These are phyloP conservation scores for Calophaca sinica DNA, from an alignment of 306 rosid species.

Conservation along the genomic window DNA sequence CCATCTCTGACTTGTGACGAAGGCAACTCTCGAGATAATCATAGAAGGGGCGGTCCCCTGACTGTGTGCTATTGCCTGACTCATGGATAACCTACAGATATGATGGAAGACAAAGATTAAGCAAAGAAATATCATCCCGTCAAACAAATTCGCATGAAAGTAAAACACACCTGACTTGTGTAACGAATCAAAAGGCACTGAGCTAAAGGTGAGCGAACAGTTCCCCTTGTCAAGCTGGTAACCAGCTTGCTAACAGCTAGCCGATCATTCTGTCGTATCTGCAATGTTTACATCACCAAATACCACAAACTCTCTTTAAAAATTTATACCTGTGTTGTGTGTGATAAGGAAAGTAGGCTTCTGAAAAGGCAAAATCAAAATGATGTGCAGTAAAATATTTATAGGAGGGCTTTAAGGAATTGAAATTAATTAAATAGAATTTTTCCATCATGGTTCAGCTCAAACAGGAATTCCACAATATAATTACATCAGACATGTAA, in stretches of 20 bases:
- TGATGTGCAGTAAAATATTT: neutral
- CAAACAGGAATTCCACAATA: constrained; percentile 37
- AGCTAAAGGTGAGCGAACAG: constrained; percentile 94
- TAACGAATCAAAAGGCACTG: constrained; percentile 96
- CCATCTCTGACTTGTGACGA: constrained; percentile 99
- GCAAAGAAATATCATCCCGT: constrained; percentile 27
- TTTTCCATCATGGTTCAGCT: constrained; percentile 15
- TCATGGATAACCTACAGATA: constrained; percentile 83
- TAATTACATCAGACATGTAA: constrained; percentile 17
- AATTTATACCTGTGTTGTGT: constrained; percentile 16
- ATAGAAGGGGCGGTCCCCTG: constrained; percentile 95
- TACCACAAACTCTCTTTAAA: constrained; percentile 43
- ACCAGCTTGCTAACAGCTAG: constrained; percentile 98
- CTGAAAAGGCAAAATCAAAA: constrained; percentile 28
- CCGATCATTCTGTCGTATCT: constrained; percentile 98
- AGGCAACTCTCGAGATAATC: constrained; percentile 98
- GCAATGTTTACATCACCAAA: constrained; percentile 53
- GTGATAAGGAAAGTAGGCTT: constrained; percentile 17
- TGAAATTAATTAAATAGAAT: constrained; percentile 17
- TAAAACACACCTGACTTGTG: constrained; percentile 85
- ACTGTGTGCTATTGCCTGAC: constrained; percentile 68
- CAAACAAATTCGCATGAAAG: constrained; percentile 28
- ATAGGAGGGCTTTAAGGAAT: constrained; percentile 24
- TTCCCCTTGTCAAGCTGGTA: constrained; percentile 94
- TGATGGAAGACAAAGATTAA: constrained; percentile 28